Evolutionary conservation across 83 land plant species (phyloP), one percentile per base, ranked within the genome.

Genomic region (Larix sibirica): DNA sequence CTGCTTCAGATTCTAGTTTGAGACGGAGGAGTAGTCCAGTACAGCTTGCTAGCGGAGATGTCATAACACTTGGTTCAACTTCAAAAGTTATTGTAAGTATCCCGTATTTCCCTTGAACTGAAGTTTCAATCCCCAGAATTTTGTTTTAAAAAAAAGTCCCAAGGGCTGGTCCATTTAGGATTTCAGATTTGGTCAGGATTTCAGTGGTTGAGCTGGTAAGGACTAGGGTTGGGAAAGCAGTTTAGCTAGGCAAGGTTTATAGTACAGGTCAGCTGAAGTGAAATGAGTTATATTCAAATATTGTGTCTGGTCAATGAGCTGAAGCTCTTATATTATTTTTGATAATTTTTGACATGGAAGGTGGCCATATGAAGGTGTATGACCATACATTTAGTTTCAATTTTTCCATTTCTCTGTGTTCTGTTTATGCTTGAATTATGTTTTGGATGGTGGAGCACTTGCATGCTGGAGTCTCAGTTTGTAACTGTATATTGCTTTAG

Each of bases 11-110:
- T 76, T 83, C 87, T n/a, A 87, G 84, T 87, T 84, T 64, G 31
- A 88, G 99, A 64, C 88, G 83, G 9, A 89, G 91, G 88, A 89
- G 99, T 70, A 82, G 68, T 36, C 95, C 99, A 66, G 84, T 95
- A 31, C 95, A 89, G 62, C 91, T 98, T 74, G 81, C 93, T 17
- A 89, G 82, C 89, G 99, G 94, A 79, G 99, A 98, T 81, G 82
- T 90, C 59, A 87, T 98, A 28, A 92, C 98, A 50, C 87, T 98
- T 82, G 99, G 99, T 31, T 90, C 95, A 36, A 87, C 94, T 18
- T 98, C 99, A 62, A 90, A 89, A 76, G 73, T 98, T 61, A 66
- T 84, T 85, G 99, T 98, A 78, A 93, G 94, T 82, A 59, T 56
- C 26, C 62, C 31, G 20, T 28, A 14, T 54, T 77, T 47, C 77